phyloP scores from a whole-genome alignment of 2,329 filamentous ascomycete species.

The Stagonosporopsis chrysanthemi region DNA sequence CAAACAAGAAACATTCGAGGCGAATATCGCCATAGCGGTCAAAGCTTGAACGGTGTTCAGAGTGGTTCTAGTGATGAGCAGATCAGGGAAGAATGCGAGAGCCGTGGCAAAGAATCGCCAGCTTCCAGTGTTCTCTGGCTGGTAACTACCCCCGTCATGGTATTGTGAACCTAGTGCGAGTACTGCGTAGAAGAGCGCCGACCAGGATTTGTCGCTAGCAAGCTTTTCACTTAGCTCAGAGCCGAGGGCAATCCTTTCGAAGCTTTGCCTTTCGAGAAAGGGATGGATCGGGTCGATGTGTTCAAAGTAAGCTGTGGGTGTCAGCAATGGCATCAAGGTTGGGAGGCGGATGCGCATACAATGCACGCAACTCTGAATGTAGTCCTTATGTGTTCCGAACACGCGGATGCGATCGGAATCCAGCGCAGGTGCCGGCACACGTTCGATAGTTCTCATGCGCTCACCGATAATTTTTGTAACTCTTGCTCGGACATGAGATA shows the following conservation, averaged over 20 bases:
- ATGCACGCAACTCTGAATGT: background rate
- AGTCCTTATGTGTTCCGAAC: conserved; percentile 15
- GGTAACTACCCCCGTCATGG: conserved; percentile 48
- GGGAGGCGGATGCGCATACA: conserved; percentile 10
- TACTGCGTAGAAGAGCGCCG: conserved; percentile 50
- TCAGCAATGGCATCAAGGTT: conserved; percentile 1
- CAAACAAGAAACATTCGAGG: conserved; percentile 45
- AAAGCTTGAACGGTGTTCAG: conserved; percentile 38
- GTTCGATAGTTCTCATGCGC: background rate
- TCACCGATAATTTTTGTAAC: conserved; percentile 7
- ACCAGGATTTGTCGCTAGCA: conserved; percentile 43
- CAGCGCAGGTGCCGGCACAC: background rate
- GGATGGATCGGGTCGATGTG: conserved; percentile 52
- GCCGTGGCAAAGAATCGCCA: conserved; percentile 53
- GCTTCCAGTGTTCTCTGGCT: conserved; percentile 49
- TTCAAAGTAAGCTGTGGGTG: conserved; percentile 48
- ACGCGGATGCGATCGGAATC: background rate
- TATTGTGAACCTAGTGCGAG: conserved; percentile 52
- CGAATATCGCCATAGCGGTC: conserved; percentile 47
- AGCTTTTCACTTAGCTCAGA: conserved; percentile 37
- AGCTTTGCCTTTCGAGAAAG: conserved; percentile 50
- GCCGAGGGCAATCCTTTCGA: conserved; percentile 44
- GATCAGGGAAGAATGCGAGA: conserved; percentile 48
- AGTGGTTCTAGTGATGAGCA: conserved; percentile 34
- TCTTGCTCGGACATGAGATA: conserved; percentile 17